A percentile compares a stretch with the other conserved stretches of the same genome.
Evolutionary conservation across 1,284 basidiomycete species (phyloP).

Genomic region (Ceratobasidium sp.): DNA sequence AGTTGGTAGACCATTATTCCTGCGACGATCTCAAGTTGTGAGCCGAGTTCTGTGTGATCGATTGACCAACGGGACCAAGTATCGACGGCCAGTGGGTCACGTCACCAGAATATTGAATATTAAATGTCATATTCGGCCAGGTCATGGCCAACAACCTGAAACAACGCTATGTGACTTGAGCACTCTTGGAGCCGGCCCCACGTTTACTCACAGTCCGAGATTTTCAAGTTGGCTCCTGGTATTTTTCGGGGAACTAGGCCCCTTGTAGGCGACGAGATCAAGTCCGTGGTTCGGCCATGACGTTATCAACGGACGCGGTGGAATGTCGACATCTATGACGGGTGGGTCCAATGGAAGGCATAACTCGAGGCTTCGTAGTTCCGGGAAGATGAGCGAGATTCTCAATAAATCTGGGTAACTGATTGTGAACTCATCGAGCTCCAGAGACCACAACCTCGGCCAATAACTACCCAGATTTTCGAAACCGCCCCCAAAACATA

Average conservation of each 20-base stretch:
- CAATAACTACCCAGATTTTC: not conserved
- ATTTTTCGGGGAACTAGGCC: too few species aligned
- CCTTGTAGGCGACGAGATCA: not conserved
- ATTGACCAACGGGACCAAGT: too few species aligned
- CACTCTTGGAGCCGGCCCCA: too few species aligned
- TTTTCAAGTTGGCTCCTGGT: not conserved
- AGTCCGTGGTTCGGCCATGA: not conserved
- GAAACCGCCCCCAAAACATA: not conserved
- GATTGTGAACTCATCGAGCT: not conserved
- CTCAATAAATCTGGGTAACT: not conserved
- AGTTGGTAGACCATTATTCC: too few species aligned
- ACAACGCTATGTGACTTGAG: too few species aligned
- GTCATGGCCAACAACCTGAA: not conserved
- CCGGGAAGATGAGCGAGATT: not conserved
- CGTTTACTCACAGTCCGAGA: not conserved
- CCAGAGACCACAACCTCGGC: not conserved
- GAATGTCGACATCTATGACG: not conserved
- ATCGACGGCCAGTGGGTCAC: too few species aligned
- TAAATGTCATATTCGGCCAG: not conserved
- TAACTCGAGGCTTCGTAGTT: not conserved
- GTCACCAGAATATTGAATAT: too few species aligned
- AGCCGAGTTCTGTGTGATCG: not conserved
- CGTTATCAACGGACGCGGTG: not conserved
- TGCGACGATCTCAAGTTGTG: not conserved
- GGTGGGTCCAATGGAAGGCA: not conserved